These are phyloP conservation scores for Datura wrightii DNA, from an alignment of 257 asterid species.

Conservation along the genomic window DNA sequence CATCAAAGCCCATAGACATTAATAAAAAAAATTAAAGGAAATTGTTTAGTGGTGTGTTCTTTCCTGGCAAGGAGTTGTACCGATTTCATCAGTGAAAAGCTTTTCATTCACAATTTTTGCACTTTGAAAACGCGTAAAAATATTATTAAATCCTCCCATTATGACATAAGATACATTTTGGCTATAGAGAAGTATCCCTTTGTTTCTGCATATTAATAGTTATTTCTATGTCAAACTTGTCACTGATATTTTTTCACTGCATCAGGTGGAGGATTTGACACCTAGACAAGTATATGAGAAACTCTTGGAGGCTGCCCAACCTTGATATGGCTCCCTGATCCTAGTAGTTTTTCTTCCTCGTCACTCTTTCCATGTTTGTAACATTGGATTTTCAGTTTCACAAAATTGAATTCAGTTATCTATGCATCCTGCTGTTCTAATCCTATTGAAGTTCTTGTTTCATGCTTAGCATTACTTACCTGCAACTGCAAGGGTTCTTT, in stretches of 20 bases:
- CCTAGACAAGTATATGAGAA: conserved; percentile 94
- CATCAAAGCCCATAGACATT: background rate
- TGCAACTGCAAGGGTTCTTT: background rate
- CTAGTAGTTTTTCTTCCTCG: background rate
- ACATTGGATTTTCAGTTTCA: conserved; percentile 8
- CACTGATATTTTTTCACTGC: background rate
- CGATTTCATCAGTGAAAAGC: conserved; percentile 5
- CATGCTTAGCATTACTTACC: background rate
- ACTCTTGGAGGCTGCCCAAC: conserved; percentile 97
- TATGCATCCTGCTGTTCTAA: background rate
- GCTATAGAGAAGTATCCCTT: background rate
- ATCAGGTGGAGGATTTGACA: conserved; percentile 91
- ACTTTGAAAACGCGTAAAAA: background rate
- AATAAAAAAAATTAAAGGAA: background rate
- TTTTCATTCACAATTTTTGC: background rate
- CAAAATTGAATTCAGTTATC: conserved; percentile 15
- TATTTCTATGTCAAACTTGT: background rate
- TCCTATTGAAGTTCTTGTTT: background rate
- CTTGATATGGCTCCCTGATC: conserved; percentile 49
- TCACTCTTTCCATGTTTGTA: conserved; percentile 5
- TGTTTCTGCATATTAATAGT: background rate
- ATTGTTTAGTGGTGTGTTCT: background rate
- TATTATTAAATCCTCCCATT: background rate
- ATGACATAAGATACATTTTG: background rate
- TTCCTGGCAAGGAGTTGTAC: no score